Conservation (phyloP, 2,329 filamentous ascomycete species). For the Pseudogymnoascus sp. region DNA sequence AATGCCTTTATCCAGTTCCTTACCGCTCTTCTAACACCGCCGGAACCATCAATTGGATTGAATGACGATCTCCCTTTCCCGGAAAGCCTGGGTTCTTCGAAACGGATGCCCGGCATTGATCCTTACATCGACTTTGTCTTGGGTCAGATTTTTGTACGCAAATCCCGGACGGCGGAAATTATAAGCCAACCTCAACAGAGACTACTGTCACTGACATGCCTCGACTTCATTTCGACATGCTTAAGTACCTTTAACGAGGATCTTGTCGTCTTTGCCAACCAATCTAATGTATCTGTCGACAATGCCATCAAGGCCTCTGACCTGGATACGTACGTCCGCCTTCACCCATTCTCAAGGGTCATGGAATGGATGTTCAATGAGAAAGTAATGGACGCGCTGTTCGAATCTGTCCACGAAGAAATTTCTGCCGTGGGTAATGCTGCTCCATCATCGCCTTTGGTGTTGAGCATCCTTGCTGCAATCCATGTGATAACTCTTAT, state of each 20-base stretch:
- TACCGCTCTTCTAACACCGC: slow-evolving; percentile 60
- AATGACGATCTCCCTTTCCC: slow-evolving; percentile 79
- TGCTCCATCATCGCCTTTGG: slow-evolving; percentile 68
- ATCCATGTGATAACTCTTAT: slow-evolving; percentile 77
- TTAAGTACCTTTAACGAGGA: slow-evolving; percentile 89
- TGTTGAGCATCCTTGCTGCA: slow-evolving; percentile 69
- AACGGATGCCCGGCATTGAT: slow-evolving; percentile 78
- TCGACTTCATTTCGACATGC: slow-evolving; percentile 75
- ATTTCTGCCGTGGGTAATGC: slow-evolving; percentile 63
- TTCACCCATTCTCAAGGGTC: slow-evolving; percentile 87
- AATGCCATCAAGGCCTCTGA: slow-evolving; percentile 64
- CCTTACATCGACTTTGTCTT: slow-evolving; percentile 88
- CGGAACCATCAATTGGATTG: slow-evolving; percentile 50
- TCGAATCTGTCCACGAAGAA: slow-evolving; percentile 71
- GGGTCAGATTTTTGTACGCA: slow-evolving; percentile 65
- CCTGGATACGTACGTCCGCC: slow-evolving; percentile 68
- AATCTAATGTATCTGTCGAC: slow-evolving; percentile 65
- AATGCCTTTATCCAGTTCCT: slow-evolving; percentile 76
- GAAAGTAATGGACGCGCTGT: slow-evolving; percentile 71
- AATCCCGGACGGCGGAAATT: slow-evolving; percentile 47
- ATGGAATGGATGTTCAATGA: slow-evolving; percentile 99
- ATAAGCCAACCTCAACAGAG: slow-evolving; percentile 60
- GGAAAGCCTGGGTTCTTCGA: slow-evolving; percentile 69
- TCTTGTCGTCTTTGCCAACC: slow-evolving; percentile 72
- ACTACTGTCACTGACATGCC: slow-evolving; percentile 67